Base-by-base conservation (phyloP, 495 filamentous ascomycete genomes). In the Aspergillus campestris region DNA sequence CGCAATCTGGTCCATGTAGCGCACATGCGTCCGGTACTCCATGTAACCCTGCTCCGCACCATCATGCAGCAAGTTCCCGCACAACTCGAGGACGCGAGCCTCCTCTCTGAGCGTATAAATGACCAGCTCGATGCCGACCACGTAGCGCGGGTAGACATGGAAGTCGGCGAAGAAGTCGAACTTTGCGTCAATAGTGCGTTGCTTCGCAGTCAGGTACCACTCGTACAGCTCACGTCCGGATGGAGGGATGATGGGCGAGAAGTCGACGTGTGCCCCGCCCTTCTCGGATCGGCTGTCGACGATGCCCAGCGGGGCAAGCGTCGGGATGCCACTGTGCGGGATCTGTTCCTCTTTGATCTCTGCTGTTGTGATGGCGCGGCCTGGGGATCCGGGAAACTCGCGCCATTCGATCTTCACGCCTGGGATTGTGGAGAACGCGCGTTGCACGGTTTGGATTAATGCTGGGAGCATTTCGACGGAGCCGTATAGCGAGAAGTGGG, bases 121-220 rank as follows among this genome's bases (percentile, higher is more conserved):
- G 7, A 49, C 33, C 32, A 49, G 15, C 32, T 43, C 46, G 11
- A 49, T 49, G 8, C 40, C 39, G 6, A 49, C 31, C n/a, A 43
- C 38, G 11, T 49, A 49, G 6, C 40, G 46, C 3, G 30, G 13
- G 12, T 49, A 43, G 9, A 49, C 33, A 5, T 49, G 46, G 39
- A 42, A 49, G 13, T 49, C 46, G 11, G 39, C 46, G 27, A 49
- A 49, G 31, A 49, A 49, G 31, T 43, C 46, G 15, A 49, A 43
- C 8, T 13, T 12, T 1, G 46, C 46, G 18, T 1, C 18, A 24
- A 24, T 24, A 1, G 18, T 24, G 18, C 18, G 18, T 4, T 24
- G 18, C 18, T 24, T 24, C 18, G 18, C 18, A 24, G 18, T 24
- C 18, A 24, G 18, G 18, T 24, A 24, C 18, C 18, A 24, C 18